Evolutionary conservation across 2,329 filamentous ascomycete genomes (phyloP), one percentile per base, ranked within the genome.

Genomic region (Colletotrichum tropicale): DNA sequence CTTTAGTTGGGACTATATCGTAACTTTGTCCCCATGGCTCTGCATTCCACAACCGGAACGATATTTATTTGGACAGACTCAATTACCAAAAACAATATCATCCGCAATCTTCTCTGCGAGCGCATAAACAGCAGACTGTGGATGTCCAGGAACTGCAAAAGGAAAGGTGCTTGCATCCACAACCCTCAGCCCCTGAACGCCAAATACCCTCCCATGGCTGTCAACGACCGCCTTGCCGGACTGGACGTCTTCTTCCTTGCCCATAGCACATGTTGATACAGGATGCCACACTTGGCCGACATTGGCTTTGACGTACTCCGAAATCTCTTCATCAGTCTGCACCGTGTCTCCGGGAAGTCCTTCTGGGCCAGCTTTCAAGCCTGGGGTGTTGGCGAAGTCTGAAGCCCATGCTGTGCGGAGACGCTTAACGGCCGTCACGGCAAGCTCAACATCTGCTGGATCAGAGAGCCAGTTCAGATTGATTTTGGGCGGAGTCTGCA

Each of bases 211-310:
- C 13, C 74, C 66, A 10, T 48, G 26, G 6, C 52, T 66, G 79
- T 93, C 89, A n/a, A 93, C 81, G 0, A 92, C 90, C 2, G 89
- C 90, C 80, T 86, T 87, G 1, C 84, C 82, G 3, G n/a, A 32
- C 13, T n/a, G n/a, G 3, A 75, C 56, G 75, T 92, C 89, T 24
- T 83, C 83, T 32, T 88, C 85, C 5, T 85, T 84, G 3, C 91
- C 91, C 79, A 92, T 92, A 0, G 89, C 85, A 66, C 86, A 89
- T 1, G 89, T 90, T 64, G 88, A 89, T 0, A 86, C 88, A 1
- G 88, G 87, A 80, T 93, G 91, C 74, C 70, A 76, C 75, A 92
- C 90, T 0, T 89, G 89, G 82, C 87, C 89, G 2, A 86, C 84
- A 28, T 74, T 74, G 5, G 74, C 34, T 6, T 79, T 79, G 34